These are phyloP conservation scores for Avena sativa DNA, from an alignment of 176 grass and related monocot species.

Conservation along the genomic window DNA sequence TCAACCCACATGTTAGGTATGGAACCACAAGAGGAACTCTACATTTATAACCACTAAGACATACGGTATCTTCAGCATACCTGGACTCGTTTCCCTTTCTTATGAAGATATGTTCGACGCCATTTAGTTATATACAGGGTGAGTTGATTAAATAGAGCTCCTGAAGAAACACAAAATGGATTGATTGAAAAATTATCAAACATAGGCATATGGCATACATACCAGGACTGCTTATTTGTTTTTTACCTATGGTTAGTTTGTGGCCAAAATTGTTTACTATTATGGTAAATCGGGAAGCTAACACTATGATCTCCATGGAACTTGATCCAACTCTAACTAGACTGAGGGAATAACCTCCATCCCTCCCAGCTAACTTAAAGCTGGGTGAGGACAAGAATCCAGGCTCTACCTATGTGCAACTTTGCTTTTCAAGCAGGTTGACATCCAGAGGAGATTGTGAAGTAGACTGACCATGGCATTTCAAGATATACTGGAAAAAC, in stretches of 20 bases:
- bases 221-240: neutral
- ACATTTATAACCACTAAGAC: slow-evolving; percentile 8
- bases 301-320: slow-evolving; percentile 24
- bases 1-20: slow-evolving; percentile 28
- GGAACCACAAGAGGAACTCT: slow-evolving; percentile 1
- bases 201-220: neutral
- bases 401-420: slow-evolving; percentile 8
- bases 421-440: neutral
- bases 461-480: slow-evolving; percentile 37
- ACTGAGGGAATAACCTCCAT: neutral
- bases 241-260: slow-evolving; percentile 5
- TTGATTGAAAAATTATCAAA: slow-evolving; percentile 33
- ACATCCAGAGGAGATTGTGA: neutral
- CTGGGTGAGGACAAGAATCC: neutral
- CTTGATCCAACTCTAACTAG: slow-evolving; percentile 26
- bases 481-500: slow-evolving; percentile 31
- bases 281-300: neutral
- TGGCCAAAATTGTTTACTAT: slow-evolving; percentile 23
- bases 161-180: slow-evolving; percentile 54
- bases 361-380: neutral
- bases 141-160: slow-evolving; percentile 98
- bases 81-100: slow-evolving; percentile 90
- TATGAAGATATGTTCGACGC: slow-evolving; percentile 85
- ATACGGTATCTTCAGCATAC: slow-evolving; percentile 48
- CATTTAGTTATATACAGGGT: slow-evolving; percentile 96